A percentile compares a stretch with the other conserved stretches of the same genome.
These are phyloP conservation scores for Pestalotiopsis sp. DNA, from an alignment of 2,329 filamentous ascomycete species.

Conservation along the genomic window DNA sequence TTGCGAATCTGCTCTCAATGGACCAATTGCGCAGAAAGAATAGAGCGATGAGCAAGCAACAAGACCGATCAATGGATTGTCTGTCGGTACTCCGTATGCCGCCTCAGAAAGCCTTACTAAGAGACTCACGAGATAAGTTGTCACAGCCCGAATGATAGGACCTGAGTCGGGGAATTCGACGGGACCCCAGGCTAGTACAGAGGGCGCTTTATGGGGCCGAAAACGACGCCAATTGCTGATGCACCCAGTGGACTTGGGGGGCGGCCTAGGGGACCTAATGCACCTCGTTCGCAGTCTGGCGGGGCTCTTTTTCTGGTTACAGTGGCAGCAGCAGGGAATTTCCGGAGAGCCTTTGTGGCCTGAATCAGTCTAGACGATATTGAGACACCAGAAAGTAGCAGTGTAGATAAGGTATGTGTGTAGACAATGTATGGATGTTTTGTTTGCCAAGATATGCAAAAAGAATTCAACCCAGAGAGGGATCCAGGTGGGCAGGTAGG, in stretches of 20 bases:
- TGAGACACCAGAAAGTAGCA: too few relatives aligned
- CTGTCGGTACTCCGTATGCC: not conserved
- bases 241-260: not conserved
- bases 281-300: not conserved
- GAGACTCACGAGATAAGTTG: slow-evolving; percentile 10
- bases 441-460: too few relatives aligned
- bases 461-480: too few relatives aligned
- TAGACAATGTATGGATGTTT: not conserved
- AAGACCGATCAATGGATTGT: not conserved
- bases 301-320: not conserved
- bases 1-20: not conserved
- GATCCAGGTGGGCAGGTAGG: not conserved
- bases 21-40: slow-evolving; percentile 15
- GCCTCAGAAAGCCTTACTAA: slow-evolving; percentile 5
- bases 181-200: slow-evolving; percentile 8
- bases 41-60: not conserved
- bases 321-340: not conserved
- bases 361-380: not conserved
- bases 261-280: not conserved
- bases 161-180: slow-evolving; percentile 10
- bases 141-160: slow-evolving; percentile 8
- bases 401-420: not conserved
- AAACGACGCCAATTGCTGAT: not conserved
- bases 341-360: not conserved
- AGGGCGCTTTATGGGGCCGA: slow-evolving; percentile 9